Percentiles rank a stretch among this genome's conserved stretches.
These are phyloP conservation scores for Boletus rubropictus DNA, from an alignment of 768 basidiomycete species.

Conservation along the genomic window DNA sequence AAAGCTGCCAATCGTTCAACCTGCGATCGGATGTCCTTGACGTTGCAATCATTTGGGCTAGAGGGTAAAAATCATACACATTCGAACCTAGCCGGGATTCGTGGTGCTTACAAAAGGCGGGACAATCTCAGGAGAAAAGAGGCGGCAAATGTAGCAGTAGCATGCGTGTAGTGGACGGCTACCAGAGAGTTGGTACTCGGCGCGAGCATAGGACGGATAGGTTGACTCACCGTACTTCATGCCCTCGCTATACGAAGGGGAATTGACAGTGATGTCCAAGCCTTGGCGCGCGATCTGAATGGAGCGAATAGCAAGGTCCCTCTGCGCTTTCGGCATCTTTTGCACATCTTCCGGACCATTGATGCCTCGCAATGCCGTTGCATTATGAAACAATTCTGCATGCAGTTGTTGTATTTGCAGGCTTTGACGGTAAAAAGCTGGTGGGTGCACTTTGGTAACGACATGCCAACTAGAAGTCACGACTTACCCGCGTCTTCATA, in stretches of 20 bases:
- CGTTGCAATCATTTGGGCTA: slow-evolving; percentile 81
- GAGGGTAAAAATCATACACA: background rate
- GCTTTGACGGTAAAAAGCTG: slow-evolving; percentile 85
- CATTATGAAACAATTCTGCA: slow-evolving; percentile 80
- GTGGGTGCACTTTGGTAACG: slow-evolving; percentile 1
- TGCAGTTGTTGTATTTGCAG: slow-evolving; percentile 83
- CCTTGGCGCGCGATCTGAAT: slow-evolving; percentile 77
- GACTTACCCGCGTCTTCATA: slow-evolving; percentile 73
- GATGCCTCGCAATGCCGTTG: slow-evolving; percentile 76
- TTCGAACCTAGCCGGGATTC: background rate
- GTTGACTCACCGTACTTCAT: slow-evolving; percentile 75
- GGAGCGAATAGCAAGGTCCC: slow-evolving; percentile 73
- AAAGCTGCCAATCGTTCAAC: slow-evolving; percentile 74
- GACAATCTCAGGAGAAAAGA: slow-evolving; percentile 83
- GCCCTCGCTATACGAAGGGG: slow-evolving; percentile 79
- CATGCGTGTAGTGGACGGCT: slow-evolving; percentile 91
- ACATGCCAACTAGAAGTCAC: slow-evolving; percentile 1
- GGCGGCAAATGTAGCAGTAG: slow-evolving; percentile 89
- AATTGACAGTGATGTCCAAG: slow-evolving; percentile 80
- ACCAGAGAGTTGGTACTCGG: slow-evolving; percentile 5
- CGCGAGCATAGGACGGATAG: background rate
- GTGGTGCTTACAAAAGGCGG: slow-evolving; percentile 71
- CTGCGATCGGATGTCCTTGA: slow-evolving; percentile 63
- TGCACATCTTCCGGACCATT: slow-evolving; percentile 82
- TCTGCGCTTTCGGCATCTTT: slow-evolving; percentile 74